A percentile compares a stretch with the other conserved stretches of the same genome.
These are phyloP conservation scores for Leccinum boreale DNA, from an alignment of 768 basidiomycete species.

Conservation along the genomic window DNA sequence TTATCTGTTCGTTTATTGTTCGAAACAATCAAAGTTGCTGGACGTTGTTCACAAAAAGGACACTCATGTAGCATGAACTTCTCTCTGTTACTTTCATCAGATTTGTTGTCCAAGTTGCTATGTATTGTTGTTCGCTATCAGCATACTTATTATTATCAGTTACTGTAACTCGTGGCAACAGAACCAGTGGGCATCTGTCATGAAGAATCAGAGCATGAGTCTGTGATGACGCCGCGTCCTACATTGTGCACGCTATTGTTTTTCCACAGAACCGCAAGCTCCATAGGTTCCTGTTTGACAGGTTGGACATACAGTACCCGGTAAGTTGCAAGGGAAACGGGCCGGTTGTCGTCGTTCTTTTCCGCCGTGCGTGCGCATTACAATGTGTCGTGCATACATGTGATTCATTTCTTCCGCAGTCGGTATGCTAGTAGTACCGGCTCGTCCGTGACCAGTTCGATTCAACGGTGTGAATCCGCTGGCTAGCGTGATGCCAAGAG, in stretches of 20 bases:
- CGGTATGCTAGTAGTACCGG: too few relatives aligned
- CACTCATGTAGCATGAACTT: neutral
- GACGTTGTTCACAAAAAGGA: neutral
- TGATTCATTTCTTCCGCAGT: too few relatives aligned
- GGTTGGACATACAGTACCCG: too few relatives aligned
- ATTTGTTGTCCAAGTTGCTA: neutral
- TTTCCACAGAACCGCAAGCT: slow-evolving; percentile 10
- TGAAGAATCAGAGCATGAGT: too few relatives aligned
- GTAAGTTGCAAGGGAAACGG: neutral
- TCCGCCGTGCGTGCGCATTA: too few relatives aligned
- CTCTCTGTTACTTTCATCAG: neutral
- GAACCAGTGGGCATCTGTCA: neutral
- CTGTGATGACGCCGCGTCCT: too few relatives aligned
- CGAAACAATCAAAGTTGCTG: neutral
- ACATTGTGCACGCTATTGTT: neutral
- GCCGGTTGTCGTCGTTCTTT: neutral
- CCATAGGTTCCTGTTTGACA: too few relatives aligned
- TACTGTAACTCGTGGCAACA: neutral
- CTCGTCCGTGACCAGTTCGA: too few relatives aligned
- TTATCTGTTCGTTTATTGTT: neutral
- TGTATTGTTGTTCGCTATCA: neutral
- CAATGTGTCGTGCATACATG: too few relatives aligned
- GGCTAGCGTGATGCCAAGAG: too few relatives aligned
- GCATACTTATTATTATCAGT: neutral
- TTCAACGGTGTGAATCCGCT: too few relatives aligned